Base-by-base conservation (phyloP, 2,329 filamentous ascomycete genomes). In the Tympanopsis confertula region DNA sequence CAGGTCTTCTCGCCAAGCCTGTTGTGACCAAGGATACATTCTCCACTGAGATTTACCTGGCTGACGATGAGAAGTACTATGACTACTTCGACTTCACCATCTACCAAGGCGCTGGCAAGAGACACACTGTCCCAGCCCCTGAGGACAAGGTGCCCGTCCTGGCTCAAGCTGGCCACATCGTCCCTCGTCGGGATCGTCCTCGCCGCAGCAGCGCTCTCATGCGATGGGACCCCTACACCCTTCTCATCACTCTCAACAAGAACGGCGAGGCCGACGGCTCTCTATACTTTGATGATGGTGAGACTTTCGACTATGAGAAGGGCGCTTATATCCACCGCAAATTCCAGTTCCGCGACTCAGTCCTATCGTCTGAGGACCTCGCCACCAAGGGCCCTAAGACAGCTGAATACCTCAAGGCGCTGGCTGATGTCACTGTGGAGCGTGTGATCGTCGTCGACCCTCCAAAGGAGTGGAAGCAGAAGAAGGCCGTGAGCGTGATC, bases 221-320 rank as follows among this genome's bases (percentile, higher is more conserved):
- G 91, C 82, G 77, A 50, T 94, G 79, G 58, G 91, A 98, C 56
- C 88, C 93, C 29, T 94, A 94, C 64, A 98, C 91, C 0, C 74
- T 98, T 2, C 79, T 98, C 2, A 68, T 96, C 2, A 73, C 75
- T 0, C 66, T 93, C 13, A 67, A 74, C 47, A 74, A 76, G 46
- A 67, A 73, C 20, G 78, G 82, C 38, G 74, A 79, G 49, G 86
- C 89, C 0, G 73, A 81, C 35, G 91, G 91, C 19, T 80, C 83
- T 36, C 65, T 98, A 5, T 98, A 98, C 52, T 68, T 86, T 20
- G 91, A 98, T 52, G 91, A 98, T 47, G 91, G 91, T 35, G 88
- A 96, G 59, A 84, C 82, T 1, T 98, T 88, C 47, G 86, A 94
- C 39, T 87, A 85, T 53, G 68, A 93, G 56, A 66, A 78, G 44